Evolutionary conservation across 2,329 filamentous ascomycete genomes (phyloP).

Genomic region (Aspergillus viridinutans): DNA sequence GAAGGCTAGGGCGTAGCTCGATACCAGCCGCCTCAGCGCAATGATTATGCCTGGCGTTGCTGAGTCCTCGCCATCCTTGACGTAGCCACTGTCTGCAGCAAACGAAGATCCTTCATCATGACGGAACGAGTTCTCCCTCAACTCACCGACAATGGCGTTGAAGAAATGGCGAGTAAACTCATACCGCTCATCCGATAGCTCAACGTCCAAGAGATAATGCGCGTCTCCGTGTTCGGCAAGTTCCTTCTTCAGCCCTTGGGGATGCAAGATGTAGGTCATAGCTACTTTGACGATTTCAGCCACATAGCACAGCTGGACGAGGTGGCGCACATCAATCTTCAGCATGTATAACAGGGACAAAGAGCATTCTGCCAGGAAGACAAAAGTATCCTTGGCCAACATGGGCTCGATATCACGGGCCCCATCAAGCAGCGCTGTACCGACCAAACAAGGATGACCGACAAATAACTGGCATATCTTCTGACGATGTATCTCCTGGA

Average conservation of each 20-base stretch:
- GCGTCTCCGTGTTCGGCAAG: slow-evolving; percentile 26
- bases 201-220: slow-evolving; percentile 20
- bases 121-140: slow-evolving; percentile 34
- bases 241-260: slow-evolving; percentile 34
- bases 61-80: slow-evolving; percentile 35
- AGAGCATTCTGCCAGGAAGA: slow-evolving; percentile 73
- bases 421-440: slow-evolving; percentile 30
- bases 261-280: slow-evolving; percentile 48
- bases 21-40: slow-evolving; percentile 45
- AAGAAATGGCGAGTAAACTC: slow-evolving; percentile 34
- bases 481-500: slow-evolving; percentile 61
- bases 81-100: slow-evolving; percentile 34
- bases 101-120: slow-evolving; percentile 31
- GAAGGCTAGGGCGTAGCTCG: slow-evolving; percentile 85
- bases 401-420: slow-evolving; percentile 39
- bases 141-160: slow-evolving; percentile 33
- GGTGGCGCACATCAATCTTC: slow-evolving; percentile 68
- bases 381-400: slow-evolving; percentile 36
- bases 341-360: slow-evolving; percentile 66
- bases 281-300: slow-evolving; percentile 86
- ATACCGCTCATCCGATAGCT: slow-evolving; percentile 27
- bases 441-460: slow-evolving; percentile 43
- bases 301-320: slow-evolving; percentile 81
- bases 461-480: slow-evolving; percentile 75
- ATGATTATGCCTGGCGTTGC: slow-evolving; percentile 30